Evolutionary conservation across 306 rosid genomes (phyloP).

Genomic region (Sophora flavescens): DNA sequence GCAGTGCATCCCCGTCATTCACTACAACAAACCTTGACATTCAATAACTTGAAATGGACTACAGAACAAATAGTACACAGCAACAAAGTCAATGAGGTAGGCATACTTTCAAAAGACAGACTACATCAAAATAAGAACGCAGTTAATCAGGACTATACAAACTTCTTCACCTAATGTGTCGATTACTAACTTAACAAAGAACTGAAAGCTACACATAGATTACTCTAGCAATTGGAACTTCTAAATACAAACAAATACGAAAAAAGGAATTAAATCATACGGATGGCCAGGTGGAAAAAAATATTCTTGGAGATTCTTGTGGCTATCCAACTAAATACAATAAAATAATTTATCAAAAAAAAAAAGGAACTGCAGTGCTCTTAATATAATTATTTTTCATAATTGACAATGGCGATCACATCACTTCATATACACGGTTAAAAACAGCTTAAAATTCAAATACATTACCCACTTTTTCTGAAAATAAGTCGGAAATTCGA

Average conservation of each 20-base stretch:
- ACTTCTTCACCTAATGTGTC: conserved; percentile 1
- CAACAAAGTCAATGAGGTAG: conserved; percentile 6
- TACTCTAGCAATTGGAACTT: conserved; percentile 6
- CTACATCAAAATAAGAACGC: background rate
- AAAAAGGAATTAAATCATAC: background rate
- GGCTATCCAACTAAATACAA: conserved; percentile 27
- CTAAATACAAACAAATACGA: background rate
- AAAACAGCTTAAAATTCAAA: background rate
- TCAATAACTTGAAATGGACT: conserved; percentile 23
- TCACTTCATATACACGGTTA: conserved; percentile 1
- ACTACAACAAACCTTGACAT: background rate
- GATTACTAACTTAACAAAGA: conserved; percentile 24
- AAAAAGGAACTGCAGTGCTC: background rate
- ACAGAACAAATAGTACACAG: conserved; percentile 16
- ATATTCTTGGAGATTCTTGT: background rate
- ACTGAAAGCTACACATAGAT: background rate
- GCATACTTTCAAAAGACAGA: background rate
- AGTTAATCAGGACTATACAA: background rate
- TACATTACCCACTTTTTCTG: conserved; percentile 73
- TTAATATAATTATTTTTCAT: conserved; percentile 14
- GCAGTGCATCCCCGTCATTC: conserved; percentile 2
- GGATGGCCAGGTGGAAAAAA: conserved; percentile 4
- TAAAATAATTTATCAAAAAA: conserved; percentile 12
- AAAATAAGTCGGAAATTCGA: conserved; percentile 64
- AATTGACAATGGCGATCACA: conserved; percentile 33